Conservation (phyloP, 345 rosid genomes). For the Lepidium africanum region DNA sequence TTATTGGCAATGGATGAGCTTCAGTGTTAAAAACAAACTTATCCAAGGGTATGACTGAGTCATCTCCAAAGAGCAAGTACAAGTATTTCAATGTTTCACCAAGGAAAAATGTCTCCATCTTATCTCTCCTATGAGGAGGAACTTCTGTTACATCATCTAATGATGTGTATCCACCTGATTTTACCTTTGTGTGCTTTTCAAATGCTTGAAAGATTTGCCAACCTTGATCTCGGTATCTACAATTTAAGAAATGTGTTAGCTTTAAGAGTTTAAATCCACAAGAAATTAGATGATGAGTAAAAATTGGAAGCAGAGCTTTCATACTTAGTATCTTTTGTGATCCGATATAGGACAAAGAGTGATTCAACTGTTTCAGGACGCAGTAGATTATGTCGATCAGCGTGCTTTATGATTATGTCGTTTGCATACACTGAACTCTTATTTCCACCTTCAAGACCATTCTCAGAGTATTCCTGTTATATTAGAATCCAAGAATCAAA, state of each 20-base stretch:
- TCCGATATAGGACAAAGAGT: conserved; percentile 71
- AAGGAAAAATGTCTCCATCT: conserved; percentile 91
- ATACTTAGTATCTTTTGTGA: conserved; percentile 80
- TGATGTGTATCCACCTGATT: conserved; percentile 80
- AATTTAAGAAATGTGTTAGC: conserved; percentile 10
- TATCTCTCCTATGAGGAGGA: conserved; percentile 83
- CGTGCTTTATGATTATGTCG: conserved; percentile 80
- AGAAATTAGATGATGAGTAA: conserved; percentile 3
- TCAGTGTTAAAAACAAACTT: conserved; percentile 85
- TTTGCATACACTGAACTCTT: conserved; percentile 61
- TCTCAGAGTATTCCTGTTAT: conserved; percentile 72
- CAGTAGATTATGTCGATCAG: conserved; percentile 87
- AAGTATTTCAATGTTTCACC: conserved; percentile 88
- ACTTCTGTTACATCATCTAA: conserved; percentile 69
- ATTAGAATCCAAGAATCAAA: conserved; percentile 19
- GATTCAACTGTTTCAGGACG: conserved; percentile 99
- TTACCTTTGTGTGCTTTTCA: conserved; percentile 75
- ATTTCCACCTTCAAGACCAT: conserved; percentile 85
- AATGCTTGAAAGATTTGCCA: conserved; percentile 96
- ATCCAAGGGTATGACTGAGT: conserved; percentile 64
- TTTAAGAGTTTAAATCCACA: not conserved
- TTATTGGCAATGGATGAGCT: conserved; percentile 87
- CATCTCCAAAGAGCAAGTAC: conserved; percentile 86
- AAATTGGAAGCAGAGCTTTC: conserved; percentile 6
- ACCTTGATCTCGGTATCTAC: conserved; percentile 90